phyloP scores from a whole-genome alignment of 1,139 yeast genomes.

The Suhomyces atakaporum region DNA sequence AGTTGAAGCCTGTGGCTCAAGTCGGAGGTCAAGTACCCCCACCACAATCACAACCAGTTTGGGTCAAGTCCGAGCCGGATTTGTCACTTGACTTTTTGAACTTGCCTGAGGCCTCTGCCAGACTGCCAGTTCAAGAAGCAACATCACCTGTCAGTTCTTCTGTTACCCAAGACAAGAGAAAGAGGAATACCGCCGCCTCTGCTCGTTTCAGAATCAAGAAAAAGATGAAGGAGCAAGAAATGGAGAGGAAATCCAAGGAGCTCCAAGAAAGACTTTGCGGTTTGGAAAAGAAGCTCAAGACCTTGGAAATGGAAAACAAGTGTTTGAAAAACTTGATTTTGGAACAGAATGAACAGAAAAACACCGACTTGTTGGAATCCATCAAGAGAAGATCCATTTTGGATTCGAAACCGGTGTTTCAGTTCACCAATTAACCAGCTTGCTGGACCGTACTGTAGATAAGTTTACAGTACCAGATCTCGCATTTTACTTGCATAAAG shows the following conservation, averaged over 20 bases:
- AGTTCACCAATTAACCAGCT: conserved; percentile 27
- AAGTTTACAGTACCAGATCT: conserved; percentile 1
- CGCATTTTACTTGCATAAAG: conserved; percentile 2
- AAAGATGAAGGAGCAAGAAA: conserved; percentile 80
- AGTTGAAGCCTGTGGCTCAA: conserved; percentile 21
- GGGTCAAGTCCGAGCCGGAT: conserved; percentile 15
- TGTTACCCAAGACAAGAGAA: conserved; percentile 51
- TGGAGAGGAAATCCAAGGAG: conserved; percentile 53
- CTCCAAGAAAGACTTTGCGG: conserved; percentile 41
- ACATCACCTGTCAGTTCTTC: conserved; percentile 9
- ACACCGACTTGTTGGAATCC: conserved; percentile 40
- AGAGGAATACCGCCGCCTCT: conserved; percentile 79
- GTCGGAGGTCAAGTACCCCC: conserved; percentile 11
- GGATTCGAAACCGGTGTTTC: conserved; percentile 35
- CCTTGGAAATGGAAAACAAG: conserved; percentile 78
- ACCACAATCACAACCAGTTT: conserved; percentile 8
- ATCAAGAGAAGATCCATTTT: conserved; percentile 44
- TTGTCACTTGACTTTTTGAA: conserved; percentile 12
- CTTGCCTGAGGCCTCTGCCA: conserved; percentile 8
- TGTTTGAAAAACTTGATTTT: conserved; percentile 55
- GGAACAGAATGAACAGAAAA: conserved; percentile 48
- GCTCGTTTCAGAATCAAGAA: conserved; percentile 80
- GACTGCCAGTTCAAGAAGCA: conserved; percentile 5
- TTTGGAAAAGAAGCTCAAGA: conserved; percentile 48
- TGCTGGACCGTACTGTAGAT: neutral